Evolutionary conservation across 169 alveolate species (phyloP).

Genomic region (Neospora caninum): DNA sequence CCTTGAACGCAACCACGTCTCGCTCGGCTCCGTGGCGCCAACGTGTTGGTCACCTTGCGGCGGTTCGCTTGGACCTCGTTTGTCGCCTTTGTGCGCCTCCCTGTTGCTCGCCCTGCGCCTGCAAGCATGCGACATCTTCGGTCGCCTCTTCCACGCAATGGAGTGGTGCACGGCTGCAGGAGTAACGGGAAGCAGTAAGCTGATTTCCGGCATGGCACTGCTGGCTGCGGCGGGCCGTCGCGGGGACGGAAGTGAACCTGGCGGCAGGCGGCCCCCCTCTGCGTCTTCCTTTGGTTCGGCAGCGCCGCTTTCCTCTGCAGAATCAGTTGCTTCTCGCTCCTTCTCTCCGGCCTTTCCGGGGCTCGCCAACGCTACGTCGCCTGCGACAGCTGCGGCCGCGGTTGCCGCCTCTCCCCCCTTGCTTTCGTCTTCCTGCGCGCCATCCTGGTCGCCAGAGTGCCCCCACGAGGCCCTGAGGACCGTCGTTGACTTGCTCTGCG

Average conservation of each 20-base stretch:
- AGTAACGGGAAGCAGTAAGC: slow-evolving; percentile 62
- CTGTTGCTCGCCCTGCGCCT: neutral
- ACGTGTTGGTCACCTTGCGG: too few relatives aligned
- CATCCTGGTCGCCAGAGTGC: neutral
- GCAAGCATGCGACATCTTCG: neutral
- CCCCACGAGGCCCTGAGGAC: neutral
- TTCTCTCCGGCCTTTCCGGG: too few relatives aligned
- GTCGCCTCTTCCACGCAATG: slow-evolving; percentile 36
- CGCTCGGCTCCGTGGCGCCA: too few relatives aligned
- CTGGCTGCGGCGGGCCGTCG: slow-evolving; percentile 61
- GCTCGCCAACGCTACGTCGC: neutral
- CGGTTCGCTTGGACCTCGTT: neutral
- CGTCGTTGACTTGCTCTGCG: slow-evolving; percentile 11
- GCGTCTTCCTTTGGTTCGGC: neutral
- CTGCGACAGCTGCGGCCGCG: neutral
- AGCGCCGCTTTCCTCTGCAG: neutral
- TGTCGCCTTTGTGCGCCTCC: neutral
- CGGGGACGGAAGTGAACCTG: slow-evolving; percentile 36
- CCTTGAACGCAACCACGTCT: too few relatives aligned
- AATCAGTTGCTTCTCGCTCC: too few relatives aligned
- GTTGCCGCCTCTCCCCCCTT: neutral
- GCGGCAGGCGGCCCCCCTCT: neutral
- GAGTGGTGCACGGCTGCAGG: slow-evolving; percentile 57
- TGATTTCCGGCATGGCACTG: slow-evolving; percentile 60
- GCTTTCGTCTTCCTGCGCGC: neutral